Percentiles rank a stretch among this genome's conserved stretches.
Evolutionary conservation across 768 basidiomycete species (phyloP).

Genomic region (Hygrophoropsis aurantiaca): DNA sequence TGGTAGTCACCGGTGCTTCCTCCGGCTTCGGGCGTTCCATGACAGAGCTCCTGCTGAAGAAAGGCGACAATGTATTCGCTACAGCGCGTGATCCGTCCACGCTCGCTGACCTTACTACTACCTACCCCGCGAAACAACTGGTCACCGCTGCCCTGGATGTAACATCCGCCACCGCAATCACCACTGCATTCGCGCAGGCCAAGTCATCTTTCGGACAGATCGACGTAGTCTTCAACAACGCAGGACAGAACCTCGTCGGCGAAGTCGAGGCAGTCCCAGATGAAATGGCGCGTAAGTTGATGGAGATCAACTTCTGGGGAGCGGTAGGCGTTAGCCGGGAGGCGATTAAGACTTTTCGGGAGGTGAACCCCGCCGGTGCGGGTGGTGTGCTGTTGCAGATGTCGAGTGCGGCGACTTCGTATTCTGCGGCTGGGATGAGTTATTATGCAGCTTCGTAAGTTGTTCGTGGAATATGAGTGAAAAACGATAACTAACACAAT

Average conservation of each 20-base stretch:
- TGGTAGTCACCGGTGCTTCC: slow-evolving; percentile 22
- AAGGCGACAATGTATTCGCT: slow-evolving; percentile 24
- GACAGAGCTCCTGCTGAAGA: slow-evolving; percentile 16
- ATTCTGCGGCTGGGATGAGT: slow-evolving; percentile 5
- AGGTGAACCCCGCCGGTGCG: slow-evolving; percentile 21
- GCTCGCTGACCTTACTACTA: slow-evolving; percentile 17
- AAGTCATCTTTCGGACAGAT: slow-evolving; percentile 15
- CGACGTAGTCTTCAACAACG: slow-evolving; percentile 29
- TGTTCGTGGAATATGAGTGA: too few species aligned
- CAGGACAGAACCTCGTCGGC: slow-evolving; percentile 9
- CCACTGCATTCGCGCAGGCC: slow-evolving; percentile 15
- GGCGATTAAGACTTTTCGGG: slow-evolving; percentile 21
- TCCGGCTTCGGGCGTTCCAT: slow-evolving; percentile 23
- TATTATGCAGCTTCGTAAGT: slow-evolving; percentile 28
- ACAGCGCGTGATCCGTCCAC: slow-evolving; percentile 20
- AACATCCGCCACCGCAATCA: slow-evolving; percentile 9
- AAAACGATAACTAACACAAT: background rate
- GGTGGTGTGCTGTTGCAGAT: slow-evolving; percentile 11
- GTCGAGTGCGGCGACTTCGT: background rate
- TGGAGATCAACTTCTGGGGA: slow-evolving; percentile 29
- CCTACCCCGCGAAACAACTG: slow-evolving; percentile 12
- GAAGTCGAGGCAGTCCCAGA: slow-evolving; percentile 17
- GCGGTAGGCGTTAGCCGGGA: slow-evolving; percentile 8
- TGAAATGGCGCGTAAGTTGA: slow-evolving; percentile 6
- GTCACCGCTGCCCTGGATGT: slow-evolving; percentile 23